A percentile compares a stretch with the other conserved stretches of the same genome.
phyloP scores from a whole-genome alignment of 176 grass and related monocot genomes.

The Oryza australiensis region DNA sequence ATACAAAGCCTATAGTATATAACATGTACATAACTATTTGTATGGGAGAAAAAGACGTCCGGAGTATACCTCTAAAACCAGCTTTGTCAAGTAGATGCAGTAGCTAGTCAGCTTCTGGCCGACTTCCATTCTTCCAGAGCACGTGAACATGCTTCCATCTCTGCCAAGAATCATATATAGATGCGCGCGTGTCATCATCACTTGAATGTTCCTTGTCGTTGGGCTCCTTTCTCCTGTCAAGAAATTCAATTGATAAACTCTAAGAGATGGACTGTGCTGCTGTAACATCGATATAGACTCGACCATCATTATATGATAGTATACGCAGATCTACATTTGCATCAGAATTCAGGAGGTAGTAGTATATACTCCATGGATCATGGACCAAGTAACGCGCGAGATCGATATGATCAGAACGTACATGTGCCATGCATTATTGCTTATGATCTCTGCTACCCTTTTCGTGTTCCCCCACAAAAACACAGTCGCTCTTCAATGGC shows the following conservation, averaged over 20 bases:
- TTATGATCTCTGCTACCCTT: neutral
- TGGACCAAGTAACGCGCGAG: neutral
- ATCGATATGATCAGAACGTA: neutral
- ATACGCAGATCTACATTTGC: neutral
- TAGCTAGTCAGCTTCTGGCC: neutral
- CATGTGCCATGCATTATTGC: neutral
- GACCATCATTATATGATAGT: neutral
- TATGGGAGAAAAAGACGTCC: neutral
- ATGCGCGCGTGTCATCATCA: neutral
- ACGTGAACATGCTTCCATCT: neutral
- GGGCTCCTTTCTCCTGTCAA: neutral
- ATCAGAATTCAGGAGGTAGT: slow-evolving; percentile 10
- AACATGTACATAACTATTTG: neutral
- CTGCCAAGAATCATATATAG: neutral
- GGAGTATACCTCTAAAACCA: neutral
- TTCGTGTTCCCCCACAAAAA: neutral
- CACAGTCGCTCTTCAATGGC: neutral
- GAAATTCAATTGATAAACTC: neutral
- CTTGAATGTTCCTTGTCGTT: slow-evolving; percentile 37
- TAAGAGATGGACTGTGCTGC: neutral
- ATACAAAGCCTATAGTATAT: neutral
- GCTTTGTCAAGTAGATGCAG: neutral
- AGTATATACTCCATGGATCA: neutral
- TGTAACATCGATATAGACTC: neutral
- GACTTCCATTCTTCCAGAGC: neutral